Conservation (phyloP, 1,284 basidiomycete species). For the Puccinia horiana region DNA sequence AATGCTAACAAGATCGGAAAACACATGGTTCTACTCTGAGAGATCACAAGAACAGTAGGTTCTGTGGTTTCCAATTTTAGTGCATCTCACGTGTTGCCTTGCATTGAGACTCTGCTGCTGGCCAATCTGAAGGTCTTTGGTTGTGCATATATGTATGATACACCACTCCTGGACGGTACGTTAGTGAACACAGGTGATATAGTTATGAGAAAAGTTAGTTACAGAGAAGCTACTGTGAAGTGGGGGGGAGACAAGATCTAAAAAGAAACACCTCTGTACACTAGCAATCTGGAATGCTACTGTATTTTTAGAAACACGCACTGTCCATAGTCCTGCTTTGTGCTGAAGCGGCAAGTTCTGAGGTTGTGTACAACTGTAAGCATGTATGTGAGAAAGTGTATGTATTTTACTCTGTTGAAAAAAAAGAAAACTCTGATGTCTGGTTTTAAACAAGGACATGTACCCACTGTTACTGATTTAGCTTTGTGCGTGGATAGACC, state of each 20-base stretch:
- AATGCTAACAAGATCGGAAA: neutral
- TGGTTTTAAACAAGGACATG: neutral
- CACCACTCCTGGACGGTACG: neutral
- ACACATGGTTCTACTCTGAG: neutral
- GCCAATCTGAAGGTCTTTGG: neutral
- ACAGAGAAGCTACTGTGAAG: neutral
- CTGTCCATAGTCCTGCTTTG: neutral
- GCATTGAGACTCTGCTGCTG: neutral
- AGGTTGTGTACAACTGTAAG: neutral
- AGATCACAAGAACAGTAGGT: neutral
- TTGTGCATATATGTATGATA: conserved; percentile 9
- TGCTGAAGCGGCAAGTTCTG: neutral
- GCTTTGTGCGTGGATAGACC: too few relatives aligned
- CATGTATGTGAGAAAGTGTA: neutral
- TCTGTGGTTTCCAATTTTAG: neutral
- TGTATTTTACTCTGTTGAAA: neutral
- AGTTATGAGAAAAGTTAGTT: neutral
- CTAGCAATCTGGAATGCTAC: neutral
- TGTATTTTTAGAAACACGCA: neutral
- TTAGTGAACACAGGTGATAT: neutral
- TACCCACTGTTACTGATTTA: neutral
- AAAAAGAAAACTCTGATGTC: neutral
- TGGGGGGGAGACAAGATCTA: conserved; percentile 3
- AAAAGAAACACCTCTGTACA: neutral
- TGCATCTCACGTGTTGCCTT: neutral